Base-by-base conservation (phyloP, 208 protist genomes). In the Trichomonas vaginalis region DNA sequence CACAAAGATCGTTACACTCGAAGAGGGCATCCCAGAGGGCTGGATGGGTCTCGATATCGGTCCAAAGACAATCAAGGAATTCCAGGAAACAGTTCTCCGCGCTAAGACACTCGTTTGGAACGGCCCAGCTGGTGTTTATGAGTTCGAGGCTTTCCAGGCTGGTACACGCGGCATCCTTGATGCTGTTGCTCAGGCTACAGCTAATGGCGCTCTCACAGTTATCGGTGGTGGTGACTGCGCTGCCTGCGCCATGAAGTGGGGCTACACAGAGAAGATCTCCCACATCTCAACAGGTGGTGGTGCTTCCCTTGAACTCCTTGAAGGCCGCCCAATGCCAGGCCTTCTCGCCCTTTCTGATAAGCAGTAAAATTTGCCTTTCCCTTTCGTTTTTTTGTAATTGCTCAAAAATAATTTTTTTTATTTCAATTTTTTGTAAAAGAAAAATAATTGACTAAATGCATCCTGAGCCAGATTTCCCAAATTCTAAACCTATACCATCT, bases 231-330 rank as follows among this genome's bases (percentile, higher is more conserved):
- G 96, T 79, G 96, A 96, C 40, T 95, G 82, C 35, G 95, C 80
- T 48, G 95, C 96, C 45, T 95, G 96, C 27, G 96, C 96, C 10
- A 80, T 80, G 48, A 87, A 96, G 21, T 88, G 51, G 48, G 83
- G 83, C 14, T 90, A 95, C 40, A 45, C 47, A n/a, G 96, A 98
- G 56, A 98, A 99, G 96, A 98, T 99, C 95, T 98, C 97, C 90
- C 99, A 99, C 97, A 98, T 99, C 48, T 98, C 97, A 56, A 99
- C 99, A 95, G 99, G 99, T 95, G 99, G 99, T 95, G 99, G 99
- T 96, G 99, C 99, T 17, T 99, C 98, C 17, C 98, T 99, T 61
- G 99, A 99, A 97, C 98, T 99, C 49, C 98, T 99, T 12, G 99
- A 99, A 97, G 99, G 99, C 95, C 96, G 97, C 95, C 83, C 96